Evolutionary conservation across 768 basidiomycete genomes (phyloP), one percentile per base, ranked within the genome.

Genomic region (Piloderma croceum): DNA sequence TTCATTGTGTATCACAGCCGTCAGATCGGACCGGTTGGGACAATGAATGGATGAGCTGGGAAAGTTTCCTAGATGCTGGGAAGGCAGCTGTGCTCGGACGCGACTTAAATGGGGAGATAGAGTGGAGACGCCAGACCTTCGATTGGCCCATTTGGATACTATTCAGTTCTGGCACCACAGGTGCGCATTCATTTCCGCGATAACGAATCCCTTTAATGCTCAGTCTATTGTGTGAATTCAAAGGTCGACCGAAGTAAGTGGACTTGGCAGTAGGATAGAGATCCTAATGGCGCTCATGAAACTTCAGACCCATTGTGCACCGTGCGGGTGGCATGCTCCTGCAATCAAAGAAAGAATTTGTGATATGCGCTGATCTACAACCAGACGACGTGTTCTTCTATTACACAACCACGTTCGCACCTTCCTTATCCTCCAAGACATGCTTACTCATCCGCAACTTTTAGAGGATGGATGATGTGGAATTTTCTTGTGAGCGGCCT

Each of bases 401-500:
- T 56, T 89, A 87, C 50, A 86, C 85, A 1, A 87, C 83, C 34
- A 84, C 82, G 83, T 84, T 47, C 51, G 79, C 66, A 33, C 21
- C 7, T 38, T 41, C 24, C 39, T 36, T 31, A 43, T 31, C 15
- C 18, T 12, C 5, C 32, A 32, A n/a, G n/a, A n/a, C n/a, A 27
- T 34, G 10, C 2, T 24, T 10, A 27, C 37, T 10, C 35, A 38
- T 45, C 34, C 42, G 22, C n/a, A 31, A 43, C 45, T 49, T 49
- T 6, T 49, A 87, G 83, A 13, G 83, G 83, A 33, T 88, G 86
- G 87, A 90, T 90, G 86, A 89, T 90, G 87, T 90, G 82, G 79
- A 89, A 89, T 55, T 89, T 86, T 59, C 77, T 89, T 24, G 69
- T 83, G 22, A 73, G 75, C 39, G 79, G 74, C 7, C 68, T 90